Evolutionary conservation across 2,329 filamentous ascomycete species (phyloP).

Genomic region (Claviceps citrina): DNA sequence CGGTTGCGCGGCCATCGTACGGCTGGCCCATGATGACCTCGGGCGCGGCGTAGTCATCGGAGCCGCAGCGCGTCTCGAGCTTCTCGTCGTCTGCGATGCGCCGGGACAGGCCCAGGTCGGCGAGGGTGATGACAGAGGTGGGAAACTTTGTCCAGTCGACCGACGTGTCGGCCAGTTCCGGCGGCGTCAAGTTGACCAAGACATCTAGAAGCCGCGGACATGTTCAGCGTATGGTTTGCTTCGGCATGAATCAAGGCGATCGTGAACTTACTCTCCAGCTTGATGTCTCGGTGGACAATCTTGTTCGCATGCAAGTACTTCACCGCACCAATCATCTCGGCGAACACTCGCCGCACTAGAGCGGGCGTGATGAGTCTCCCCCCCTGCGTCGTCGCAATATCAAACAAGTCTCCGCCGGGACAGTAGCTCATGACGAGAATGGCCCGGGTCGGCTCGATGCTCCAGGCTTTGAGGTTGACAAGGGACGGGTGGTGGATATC

Average conservation of each 20-base stretch:
- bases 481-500: conserved; percentile 77
- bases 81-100: conserved; percentile 74
- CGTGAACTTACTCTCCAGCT: conserved; percentile 83
- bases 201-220: conserved; percentile 49
- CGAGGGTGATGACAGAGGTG: conserved; percentile 72
- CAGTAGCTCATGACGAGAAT: conserved; percentile 83
- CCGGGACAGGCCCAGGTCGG: conserved; percentile 79
- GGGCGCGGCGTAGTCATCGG: conserved; percentile 91
- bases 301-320: conserved; percentile 69
- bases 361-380: conserved; percentile 49
- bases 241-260: too few relatives aligned
- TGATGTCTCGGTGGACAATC: conserved; percentile 94
- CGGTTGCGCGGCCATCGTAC: conserved; percentile 82
- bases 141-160: conserved; percentile 62
- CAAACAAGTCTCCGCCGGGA: conserved; percentile 86
- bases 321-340: conserved; percentile 74
- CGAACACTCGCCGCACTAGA: conserved; percentile 71
- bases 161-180: conserved; percentile 46
- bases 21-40: conserved; percentile 91
- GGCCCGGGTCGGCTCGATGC: conserved; percentile 65
- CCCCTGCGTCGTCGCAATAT: conserved; percentile 63
- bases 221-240: too few relatives aligned
- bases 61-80: conserved; percentile 85
- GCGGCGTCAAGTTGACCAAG: conserved; percentile 65
- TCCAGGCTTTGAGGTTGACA: conserved; percentile 84